Percentiles rank a stretch among this genome's conserved stretches.
Conservation (phyloP, 495 filamentous ascomycete genomes). For the Achaetomiella virescens region DNA sequence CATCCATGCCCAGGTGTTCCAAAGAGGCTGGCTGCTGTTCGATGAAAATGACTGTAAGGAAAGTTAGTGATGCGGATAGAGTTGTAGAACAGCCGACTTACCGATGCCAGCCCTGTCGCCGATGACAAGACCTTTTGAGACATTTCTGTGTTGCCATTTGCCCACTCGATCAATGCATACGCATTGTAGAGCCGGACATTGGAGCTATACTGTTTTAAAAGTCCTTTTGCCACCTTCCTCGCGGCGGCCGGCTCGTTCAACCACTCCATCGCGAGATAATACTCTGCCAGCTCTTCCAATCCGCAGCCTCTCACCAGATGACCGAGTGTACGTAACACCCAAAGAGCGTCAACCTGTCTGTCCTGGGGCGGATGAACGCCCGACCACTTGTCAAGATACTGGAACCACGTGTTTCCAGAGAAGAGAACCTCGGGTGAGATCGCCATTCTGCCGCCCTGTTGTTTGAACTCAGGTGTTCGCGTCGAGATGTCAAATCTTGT, state of each 20-base stretch:
- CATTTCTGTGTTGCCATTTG: constrained; percentile 45
- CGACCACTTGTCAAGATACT: constrained; percentile 25
- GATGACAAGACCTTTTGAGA: constrained; percentile 62
- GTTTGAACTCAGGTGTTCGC: constrained; percentile 31
- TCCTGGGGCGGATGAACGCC: background rate
- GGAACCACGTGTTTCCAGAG: constrained; percentile 33
- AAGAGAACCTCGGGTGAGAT: constrained; percentile 36
- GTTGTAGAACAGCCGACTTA: background rate
- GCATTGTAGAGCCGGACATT: constrained; percentile 69
- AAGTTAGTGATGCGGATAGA: background rate
- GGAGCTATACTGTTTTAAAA: constrained; percentile 61
- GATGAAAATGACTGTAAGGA: constrained; percentile 22
- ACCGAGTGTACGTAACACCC: constrained; percentile 50
- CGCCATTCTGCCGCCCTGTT: constrained; percentile 28
- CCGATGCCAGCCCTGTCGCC: constrained; percentile 30
- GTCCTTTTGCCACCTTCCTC: constrained; percentile 63
- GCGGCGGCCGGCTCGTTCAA: constrained; percentile 48
- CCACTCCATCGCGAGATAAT: constrained; percentile 64
- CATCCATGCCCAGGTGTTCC: constrained; percentile 69
- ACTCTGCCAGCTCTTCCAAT: constrained; percentile 58
- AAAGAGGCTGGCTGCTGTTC: constrained; percentile 50
- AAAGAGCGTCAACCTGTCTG: constrained; percentile 36
- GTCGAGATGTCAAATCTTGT: constrained; percentile 11
- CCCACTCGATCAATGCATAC: constrained; percentile 67
- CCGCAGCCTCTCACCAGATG: constrained; percentile 41